A percentile compares a stretch with the other conserved stretches of the same genome.
Evolutionary conservation across 495 filamentous ascomycete genomes (phyloP).

Genomic region (Aspergillus steynii): DNA sequence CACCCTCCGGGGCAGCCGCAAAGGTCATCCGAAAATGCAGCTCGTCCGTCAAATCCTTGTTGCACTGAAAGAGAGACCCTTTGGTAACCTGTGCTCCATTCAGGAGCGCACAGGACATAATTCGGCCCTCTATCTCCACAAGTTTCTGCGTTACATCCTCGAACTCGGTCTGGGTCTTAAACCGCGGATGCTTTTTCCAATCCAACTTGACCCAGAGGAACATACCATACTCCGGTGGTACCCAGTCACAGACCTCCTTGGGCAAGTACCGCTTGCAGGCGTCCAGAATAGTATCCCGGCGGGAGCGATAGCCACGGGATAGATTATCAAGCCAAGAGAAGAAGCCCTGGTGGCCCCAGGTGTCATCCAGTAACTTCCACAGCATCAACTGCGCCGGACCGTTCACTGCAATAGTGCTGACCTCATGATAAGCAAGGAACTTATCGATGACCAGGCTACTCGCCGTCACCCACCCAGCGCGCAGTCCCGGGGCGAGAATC

Average conservation of each 20-base stretch:
- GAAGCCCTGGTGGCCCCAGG: slow-evolving; percentile 29
- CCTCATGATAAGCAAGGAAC: slow-evolving; percentile 24
- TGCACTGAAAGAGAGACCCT: background rate
- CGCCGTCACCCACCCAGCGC: slow-evolving; percentile 34
- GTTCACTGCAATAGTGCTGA: slow-evolving; percentile 18
- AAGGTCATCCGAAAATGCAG: slow-evolving; percentile 18
- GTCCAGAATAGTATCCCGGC: slow-evolving; percentile 21
- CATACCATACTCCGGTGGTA: slow-evolving; percentile 16
- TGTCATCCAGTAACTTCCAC: slow-evolving; percentile 27
- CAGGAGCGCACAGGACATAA: background rate
- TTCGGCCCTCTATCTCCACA: background rate
- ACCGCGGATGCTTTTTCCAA: slow-evolving; percentile 3
- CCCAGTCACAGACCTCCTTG: slow-evolving; percentile 15
- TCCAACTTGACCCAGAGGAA: slow-evolving; percentile 21
- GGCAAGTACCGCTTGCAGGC: slow-evolving; percentile 24
- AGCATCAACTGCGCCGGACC: slow-evolving; percentile 30
- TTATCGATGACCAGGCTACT: slow-evolving; percentile 23
- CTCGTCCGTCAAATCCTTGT: background rate
- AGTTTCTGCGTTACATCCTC: background rate
- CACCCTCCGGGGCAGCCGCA: slow-evolving; percentile 10
- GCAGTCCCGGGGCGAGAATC: slow-evolving; percentile 30
- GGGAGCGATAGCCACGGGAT: slow-evolving; percentile 15
- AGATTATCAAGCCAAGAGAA: slow-evolving; percentile 25
- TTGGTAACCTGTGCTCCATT: slow-evolving; percentile 3
- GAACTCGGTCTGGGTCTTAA: background rate